These are phyloP conservation scores for Chaetomium tenue DNA, from an alignment of 495 filamentous ascomycete species.

Conservation along the genomic window DNA sequence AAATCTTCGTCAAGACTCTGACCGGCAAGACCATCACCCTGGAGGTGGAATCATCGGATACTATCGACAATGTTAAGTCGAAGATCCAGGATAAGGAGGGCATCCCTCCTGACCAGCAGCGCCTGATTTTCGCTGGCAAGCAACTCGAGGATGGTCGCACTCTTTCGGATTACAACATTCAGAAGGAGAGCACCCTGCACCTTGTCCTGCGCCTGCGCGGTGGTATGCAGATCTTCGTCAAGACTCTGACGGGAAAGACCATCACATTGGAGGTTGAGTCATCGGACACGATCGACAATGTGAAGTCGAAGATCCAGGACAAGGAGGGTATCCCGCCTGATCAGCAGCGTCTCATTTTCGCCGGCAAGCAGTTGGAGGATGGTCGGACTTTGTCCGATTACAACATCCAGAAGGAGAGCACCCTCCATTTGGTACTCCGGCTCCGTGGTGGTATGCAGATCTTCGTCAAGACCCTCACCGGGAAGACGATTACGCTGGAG, in stretches of 20 bases:
- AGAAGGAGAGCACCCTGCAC: constrained; percentile 96
- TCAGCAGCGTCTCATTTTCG: constrained; percentile 98
- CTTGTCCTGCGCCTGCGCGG: constrained; percentile 95
- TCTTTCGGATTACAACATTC: constrained; percentile 96
- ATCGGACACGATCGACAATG: constrained; percentile 91
- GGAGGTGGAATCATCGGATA: constrained; percentile 93
- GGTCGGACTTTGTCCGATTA: constrained; percentile 93
- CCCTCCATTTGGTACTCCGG: constrained; percentile 94
- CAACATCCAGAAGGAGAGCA: constrained; percentile 99
- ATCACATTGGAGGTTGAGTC: constrained; percentile 90
- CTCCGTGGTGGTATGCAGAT: constrained; percentile 98
- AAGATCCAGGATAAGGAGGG: constrained; percentile 92
- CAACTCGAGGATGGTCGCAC: constrained; percentile 80
- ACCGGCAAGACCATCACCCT: constrained; percentile 98
- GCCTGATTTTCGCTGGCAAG: constrained; percentile 96
- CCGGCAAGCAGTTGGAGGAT: constrained; percentile 77
- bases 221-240: constrained; percentile 95
- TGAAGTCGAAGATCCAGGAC: constrained; percentile 94
- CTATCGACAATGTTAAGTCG: constrained; percentile 90
- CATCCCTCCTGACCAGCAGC: constrained; percentile 91
- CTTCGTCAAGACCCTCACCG: constrained; percentile 90
- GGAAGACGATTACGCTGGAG: constrained; percentile 89
- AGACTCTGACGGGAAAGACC: constrained; percentile 83
- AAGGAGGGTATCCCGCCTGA: constrained; percentile 99
- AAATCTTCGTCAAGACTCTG: constrained; percentile 88